phyloP scores from a whole-genome alignment of 2,329 filamentous ascomycete species.

The Penicillium sp. region DNA sequence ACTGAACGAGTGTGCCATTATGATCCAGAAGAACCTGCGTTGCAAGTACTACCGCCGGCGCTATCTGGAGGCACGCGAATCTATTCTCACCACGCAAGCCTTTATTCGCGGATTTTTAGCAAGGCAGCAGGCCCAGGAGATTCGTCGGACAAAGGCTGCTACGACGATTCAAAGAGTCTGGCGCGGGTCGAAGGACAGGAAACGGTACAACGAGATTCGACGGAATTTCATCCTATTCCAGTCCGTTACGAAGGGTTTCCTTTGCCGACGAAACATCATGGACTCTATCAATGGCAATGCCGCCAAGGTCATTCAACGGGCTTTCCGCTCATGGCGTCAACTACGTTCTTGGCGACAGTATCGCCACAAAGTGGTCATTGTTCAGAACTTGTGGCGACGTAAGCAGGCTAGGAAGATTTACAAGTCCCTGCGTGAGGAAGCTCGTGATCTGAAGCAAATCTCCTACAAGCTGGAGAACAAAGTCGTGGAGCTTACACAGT shows the following conservation, averaged over 20 bases:
- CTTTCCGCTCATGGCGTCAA: conserved; percentile 78
- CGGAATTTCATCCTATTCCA: conserved; percentile 85
- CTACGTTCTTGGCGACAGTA: conserved; percentile 82
- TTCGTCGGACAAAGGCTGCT: conserved; percentile 78
- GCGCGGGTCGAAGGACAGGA: conserved; percentile 87
- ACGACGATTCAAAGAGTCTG: conserved; percentile 94
- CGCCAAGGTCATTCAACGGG: conserved; percentile 82
- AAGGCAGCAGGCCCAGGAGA: conserved; percentile 72
- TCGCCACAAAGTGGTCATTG: conserved; percentile 80
- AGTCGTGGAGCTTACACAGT: conserved; percentile 96
- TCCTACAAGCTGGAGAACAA: conserved; percentile 99
- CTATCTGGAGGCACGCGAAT: conserved; percentile 80
- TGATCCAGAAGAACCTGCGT: conserved; percentile 98
- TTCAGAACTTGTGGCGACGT: conserved; percentile 92
- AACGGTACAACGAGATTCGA: conserved; percentile 72
- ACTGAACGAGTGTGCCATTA: conserved; percentile 88
- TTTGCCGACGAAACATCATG: conserved; percentile 87
- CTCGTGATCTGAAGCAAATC: conserved; percentile 97
- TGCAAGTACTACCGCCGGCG: conserved; percentile 92
- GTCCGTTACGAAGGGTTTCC: conserved; percentile 85
- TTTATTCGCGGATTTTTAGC: conserved; percentile 74
- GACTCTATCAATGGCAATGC: conserved; percentile 92
- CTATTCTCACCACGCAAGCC: conserved; percentile 78
- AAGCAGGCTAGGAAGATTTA: conserved; percentile 76
- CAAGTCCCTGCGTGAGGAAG: conserved; percentile 90